Conservation (phyloP, 768 basidiomycete species). For the Auricularia cornea region DNA sequence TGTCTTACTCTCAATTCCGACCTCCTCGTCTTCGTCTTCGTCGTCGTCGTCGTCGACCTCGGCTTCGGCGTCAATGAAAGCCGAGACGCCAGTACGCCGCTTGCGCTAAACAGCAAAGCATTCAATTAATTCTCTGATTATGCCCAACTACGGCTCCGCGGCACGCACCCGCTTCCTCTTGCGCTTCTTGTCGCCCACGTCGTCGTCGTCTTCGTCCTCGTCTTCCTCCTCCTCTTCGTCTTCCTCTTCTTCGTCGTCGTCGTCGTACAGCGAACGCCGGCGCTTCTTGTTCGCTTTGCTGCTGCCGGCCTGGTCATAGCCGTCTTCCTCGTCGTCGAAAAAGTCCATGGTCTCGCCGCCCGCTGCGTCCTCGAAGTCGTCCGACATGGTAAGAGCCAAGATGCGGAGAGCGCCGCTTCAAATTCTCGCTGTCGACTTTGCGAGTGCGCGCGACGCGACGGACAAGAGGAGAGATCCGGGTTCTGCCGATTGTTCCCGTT, state of each 20-base stretch:
- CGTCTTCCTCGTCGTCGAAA: conserved; percentile 11
- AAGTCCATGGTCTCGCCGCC: conserved; percentile 6
- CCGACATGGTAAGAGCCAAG: neutral
- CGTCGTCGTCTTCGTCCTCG: conserved; percentile 40
- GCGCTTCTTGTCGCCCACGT: conserved; percentile 34
- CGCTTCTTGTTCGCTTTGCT: conserved; percentile 4
- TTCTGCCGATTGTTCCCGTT: neutral
- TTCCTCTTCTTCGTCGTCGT: conserved; percentile 38
- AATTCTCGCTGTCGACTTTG: neutral
- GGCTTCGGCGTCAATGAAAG: conserved; percentile 93
- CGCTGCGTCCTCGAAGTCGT: neutral
- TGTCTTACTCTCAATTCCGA: conserved; percentile 41
- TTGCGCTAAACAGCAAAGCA: conserved; percentile 37
- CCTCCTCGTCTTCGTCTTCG: conserved; percentile 83
- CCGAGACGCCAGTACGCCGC: conserved; percentile 48
- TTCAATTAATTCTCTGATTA: conserved; percentile 6
- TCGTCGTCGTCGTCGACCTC: conserved; percentile 97
- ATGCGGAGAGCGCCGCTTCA: neutral
- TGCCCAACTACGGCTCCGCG: neutral
- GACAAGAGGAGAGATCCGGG: too few species aligned
- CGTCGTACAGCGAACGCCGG: conserved; percentile 26
- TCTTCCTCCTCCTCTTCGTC: conserved; percentile 51
- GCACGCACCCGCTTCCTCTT: conserved; percentile 39
- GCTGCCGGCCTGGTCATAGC: neutral
- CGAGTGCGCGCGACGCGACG: too few species aligned